Base-by-base conservation (phyloP, 2,329 filamentous ascomycete species). In the Pseudogymnoascus sp. region DNA sequence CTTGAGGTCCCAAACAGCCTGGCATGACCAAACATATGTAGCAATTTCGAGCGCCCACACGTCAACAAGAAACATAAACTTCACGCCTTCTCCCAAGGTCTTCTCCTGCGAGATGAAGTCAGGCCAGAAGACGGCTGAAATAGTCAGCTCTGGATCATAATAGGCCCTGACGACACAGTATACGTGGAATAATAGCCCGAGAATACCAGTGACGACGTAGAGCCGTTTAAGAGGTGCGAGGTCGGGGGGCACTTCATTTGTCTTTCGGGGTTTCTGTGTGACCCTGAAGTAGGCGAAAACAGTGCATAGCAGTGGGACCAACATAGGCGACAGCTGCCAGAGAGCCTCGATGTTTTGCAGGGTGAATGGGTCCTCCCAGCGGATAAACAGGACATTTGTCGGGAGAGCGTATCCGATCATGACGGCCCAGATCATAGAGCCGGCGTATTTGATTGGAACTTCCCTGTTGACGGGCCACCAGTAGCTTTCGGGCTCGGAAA, bases 401-500 rank as follows among this genome's bases (percentile, higher is more conserved):
- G 58, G 58, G 20, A 60, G 58, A n/a, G 20, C n/a, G 12, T 28
- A 28, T 2, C 58, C 58, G 14, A 60, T 43, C 14, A 60, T 25
- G 7, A 60, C 43, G 22, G 58, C 22, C 58, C 22, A 34, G n/a
- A 50, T 18, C 20, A 60, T 47, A n/a, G 58, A 28, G 39, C 25
- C 43, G n/a, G 58, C 58, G 43, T 60, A 34, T 34, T 60, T 4
- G 22, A 34, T 25, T 20, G 28, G 58, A 6, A 60, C 43, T 34
- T 16, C 22, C 14, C 58, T 14, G 18, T 2, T 34, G 3, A 34
- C 14, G 3, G 58, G 58, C 58, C 38, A 60, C 58, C 58, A 60
- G 32, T 60, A 60, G 38, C 14, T 60, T 28, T 47, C 37, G 11
- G 22, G 8, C 38, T 22, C 32, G 37, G 58, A 60, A 60, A 47